Base-by-base conservation (phyloP, 2,329 filamentous ascomycete genomes). In the Purpureocillium lavendulum region DNA sequence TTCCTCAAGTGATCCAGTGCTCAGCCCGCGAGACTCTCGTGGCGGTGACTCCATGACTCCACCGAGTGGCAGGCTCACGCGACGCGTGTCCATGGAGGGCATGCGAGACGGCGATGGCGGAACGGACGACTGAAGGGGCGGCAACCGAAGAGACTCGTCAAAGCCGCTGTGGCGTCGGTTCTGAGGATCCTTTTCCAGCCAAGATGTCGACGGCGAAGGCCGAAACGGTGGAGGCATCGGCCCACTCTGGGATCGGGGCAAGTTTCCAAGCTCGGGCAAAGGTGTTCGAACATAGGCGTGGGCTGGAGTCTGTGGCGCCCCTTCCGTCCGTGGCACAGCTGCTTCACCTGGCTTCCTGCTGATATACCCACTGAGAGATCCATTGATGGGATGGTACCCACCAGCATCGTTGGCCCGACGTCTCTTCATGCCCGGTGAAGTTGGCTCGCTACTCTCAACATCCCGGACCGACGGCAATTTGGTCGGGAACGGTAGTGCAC, bases 361-460 rank as follows among this genome's bases (percentile, higher is more conserved):
- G 13, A 36, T 29, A 32, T 50, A 52, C 14, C 21, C 34, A 17
- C 38, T 41, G 34, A 24, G 40, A 29, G 33, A 42, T 41, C 35
- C 41, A 28, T 36, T 47, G 21, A 55, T 46, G 2, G 51, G 39
- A 32, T 59, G 60, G 28, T 63, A 65, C 11, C 53, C 49, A 2
- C 54, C 59, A 39, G 47, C 47, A 33, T 64, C 66, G 45, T 74
- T 75, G 51, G 74, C 74, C 30, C 81, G 74, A 16, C 82, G 75
- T 41, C 80, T 73, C 54, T 85, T 84, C 21, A 63, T 58, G 39
- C 83, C 80, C 38, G 68, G 64, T 36, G 66, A 67, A 14, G 58
- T 48, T 12, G 58, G 52, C 11, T 67, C 59, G 38, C 66, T 59
- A 15, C 66, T 62, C 15, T 67, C 59, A 21, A 47, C 39, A 1